A percentile compares a stretch with the other conserved stretches of the same genome.
phyloP scores from a whole-genome alignment of 306 rosid species.

The Parietaria judaica region DNA sequence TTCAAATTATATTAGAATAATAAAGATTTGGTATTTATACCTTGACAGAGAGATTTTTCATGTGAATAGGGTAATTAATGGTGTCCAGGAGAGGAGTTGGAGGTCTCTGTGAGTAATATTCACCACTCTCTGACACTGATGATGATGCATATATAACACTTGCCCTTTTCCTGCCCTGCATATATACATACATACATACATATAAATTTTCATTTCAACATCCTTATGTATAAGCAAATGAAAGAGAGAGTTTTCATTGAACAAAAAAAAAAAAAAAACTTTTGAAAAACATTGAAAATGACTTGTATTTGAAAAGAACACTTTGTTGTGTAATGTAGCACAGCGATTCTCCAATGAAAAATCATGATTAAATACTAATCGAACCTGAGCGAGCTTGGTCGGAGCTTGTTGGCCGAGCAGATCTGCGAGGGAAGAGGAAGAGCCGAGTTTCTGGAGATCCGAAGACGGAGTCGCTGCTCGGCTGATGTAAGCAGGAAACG shows the following conservation, averaged over 20 bases:
- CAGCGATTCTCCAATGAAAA: not conserved
- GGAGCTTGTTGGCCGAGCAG: constrained; percentile 24
- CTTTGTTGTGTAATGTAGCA: not conserved
- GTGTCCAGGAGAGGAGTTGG: constrained; percentile 93
- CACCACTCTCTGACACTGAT: constrained; percentile 68
- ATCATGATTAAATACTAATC: not conserved
- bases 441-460: constrained; percentile 20
- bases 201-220: not conserved
- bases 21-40: constrained; percentile 16
- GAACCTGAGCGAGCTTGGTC: constrained; percentile 45
- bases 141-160: constrained; percentile 61
- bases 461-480: constrained; percentile 21
- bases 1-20: no score
- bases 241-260: not conserved
- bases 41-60: constrained; percentile 91
- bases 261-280: not conserved
- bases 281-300: not conserved
- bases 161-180: constrained; percentile 47
- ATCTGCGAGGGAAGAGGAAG: constrained; percentile 35
- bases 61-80: constrained; percentile 79
- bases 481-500: constrained; percentile 39
- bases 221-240: not conserved
- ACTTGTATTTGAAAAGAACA: not conserved
- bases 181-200: not conserved
- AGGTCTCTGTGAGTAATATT: constrained; percentile 68